A percentile compares a stretch with the other conserved stretches of the same genome.
phyloP scores from a whole-genome alignment of 805 yeast species.

The Candida argentea region DNA sequence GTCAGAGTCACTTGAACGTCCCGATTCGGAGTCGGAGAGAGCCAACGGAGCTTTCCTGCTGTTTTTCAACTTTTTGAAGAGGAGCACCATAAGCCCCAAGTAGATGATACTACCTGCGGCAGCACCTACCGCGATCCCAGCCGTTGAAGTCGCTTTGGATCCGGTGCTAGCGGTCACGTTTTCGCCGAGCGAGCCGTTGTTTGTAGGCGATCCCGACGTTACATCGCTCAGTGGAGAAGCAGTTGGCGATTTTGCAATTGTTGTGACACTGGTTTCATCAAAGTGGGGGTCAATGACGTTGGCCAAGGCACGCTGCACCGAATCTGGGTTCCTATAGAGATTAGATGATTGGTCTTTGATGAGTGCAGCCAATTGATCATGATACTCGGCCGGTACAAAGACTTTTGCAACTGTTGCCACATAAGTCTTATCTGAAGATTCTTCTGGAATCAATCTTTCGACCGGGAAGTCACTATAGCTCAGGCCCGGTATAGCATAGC shows the following conservation, averaged over 20 bases:
- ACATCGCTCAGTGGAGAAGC: conserved; percentile 3
- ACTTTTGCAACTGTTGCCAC: conserved; percentile 84
- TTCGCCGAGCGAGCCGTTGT: conserved; percentile 32
- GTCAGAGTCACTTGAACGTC: too few species aligned
- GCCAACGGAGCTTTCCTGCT: conserved; percentile 27
- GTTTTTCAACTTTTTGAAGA: conserved; percentile 40
- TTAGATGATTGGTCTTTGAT: conserved; percentile 43
- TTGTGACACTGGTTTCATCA: conserved; percentile 40
- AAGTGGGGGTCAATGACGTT: conserved; percentile 62
- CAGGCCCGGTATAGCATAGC: too few species aligned
- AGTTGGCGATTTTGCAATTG: too few species aligned
- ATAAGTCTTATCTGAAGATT: conserved; percentile 42
- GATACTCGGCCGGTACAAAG: conserved; percentile 55
- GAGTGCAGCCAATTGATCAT: conserved; percentile 38
- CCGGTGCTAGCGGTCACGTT: too few species aligned
- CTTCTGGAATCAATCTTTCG: conserved; percentile 64
- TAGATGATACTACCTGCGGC: conserved; percentile 66
- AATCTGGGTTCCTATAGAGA: conserved; percentile 50
- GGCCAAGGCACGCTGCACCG: conserved; percentile 49
- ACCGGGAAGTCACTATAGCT: conserved; percentile 45
- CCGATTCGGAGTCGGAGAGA: conserved; percentile 31
- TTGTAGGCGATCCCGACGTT: conserved; percentile 3
- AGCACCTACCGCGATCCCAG: conserved; percentile 71
- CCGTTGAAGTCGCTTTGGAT: too few species aligned
- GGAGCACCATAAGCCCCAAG: conserved; percentile 47